Conservation (phyloP, 1,284 basidiomycete species). For the Xerocomus alliaceus region DNA sequence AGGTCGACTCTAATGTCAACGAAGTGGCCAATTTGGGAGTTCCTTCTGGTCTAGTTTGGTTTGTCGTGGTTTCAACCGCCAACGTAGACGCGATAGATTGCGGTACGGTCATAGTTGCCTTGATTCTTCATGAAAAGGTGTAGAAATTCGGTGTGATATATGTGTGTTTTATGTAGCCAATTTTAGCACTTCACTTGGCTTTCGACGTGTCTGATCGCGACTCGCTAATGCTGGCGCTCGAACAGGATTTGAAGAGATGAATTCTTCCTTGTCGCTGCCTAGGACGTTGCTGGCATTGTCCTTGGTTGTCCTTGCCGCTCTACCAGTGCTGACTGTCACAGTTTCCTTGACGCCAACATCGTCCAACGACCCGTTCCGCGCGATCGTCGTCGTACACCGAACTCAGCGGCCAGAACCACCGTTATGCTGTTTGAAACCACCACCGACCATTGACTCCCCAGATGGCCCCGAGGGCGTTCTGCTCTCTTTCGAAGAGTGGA, state of each 20-base stretch:
- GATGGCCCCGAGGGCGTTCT: conserved; percentile 66
- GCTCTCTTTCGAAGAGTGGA: conserved; percentile 92
- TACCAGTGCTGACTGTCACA: conserved; percentile 35
- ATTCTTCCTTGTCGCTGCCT: conserved; percentile 13
- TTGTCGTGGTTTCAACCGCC: no score
- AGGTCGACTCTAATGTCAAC: no score
- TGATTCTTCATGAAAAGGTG: no score
- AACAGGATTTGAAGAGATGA: conserved; percentile 23
- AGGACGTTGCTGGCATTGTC: conserved; percentile 40
- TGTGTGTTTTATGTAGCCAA: no score
- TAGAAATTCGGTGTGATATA: no score
- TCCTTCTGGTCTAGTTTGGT: no score
- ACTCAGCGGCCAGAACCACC: conserved; percentile 55
- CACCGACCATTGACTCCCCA: conserved; percentile 53
- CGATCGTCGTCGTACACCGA: conserved; percentile 55
- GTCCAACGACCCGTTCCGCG: conserved; percentile 64
- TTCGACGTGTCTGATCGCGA: no score
- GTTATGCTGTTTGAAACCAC: conserved; percentile 70
- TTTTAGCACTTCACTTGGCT: no score
- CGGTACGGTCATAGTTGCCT: no score
- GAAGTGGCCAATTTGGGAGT: no score
- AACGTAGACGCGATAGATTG: no score
- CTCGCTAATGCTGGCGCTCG: no score
- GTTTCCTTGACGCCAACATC: conserved; percentile 53
- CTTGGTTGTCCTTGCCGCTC: conserved; percentile 43